Base-by-base conservation (phyloP, 345 rosid genomes). In the Acer negundo region DNA sequence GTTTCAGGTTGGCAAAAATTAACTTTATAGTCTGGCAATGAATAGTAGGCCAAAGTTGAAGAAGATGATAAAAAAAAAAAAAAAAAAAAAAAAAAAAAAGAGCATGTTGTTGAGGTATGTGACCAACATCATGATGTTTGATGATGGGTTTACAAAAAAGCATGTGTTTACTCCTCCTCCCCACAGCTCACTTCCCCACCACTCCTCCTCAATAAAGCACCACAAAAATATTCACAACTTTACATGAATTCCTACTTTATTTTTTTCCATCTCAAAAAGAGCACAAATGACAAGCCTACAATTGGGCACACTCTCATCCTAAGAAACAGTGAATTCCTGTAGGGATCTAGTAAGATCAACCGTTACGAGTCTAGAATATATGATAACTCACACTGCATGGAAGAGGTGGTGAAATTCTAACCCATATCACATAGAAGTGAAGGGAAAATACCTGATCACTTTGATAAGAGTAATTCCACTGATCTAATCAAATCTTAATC, bases 21-120 rank as follows among this genome's bases (percentile, higher is more conserved):
- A 35, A 73, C 85, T 82, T 84, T 80, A 80, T 62, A 70, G 35
- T 26, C 83, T 80, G 85, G 79, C 82, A 69, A 69, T 56, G 65
- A 67, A 51, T 35, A 69, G 79, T 72, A 78, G 82, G 82, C 70
- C 85, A 80, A 51, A 26, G 67, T 13, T 35, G 9, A 16, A 5
- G 26, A 24, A 40, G 28, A 10, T 16, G 10, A 65, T 44, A 58
- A 26, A 69, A 19, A 42, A 66, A 42, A 59, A 28, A 1, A 59
- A 20, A 66, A 59, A 28, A 1, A 59, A 58, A 26, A 69, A 19
- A 42, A 66, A 42, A 59, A 28, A 1, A 59, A 20, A 66, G 12
- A 51, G 62, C 19, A 51, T 44, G 71, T 42, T 69, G 69, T 70
- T n/a, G 78, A 70, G 56, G 63, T 53, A n/a, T 22, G 31, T 76